Evolutionary conservation across 2,329 filamentous ascomycete genomes (phyloP), one percentile per base, ranked within the genome.

Genomic region (Onygena corvina): DNA sequence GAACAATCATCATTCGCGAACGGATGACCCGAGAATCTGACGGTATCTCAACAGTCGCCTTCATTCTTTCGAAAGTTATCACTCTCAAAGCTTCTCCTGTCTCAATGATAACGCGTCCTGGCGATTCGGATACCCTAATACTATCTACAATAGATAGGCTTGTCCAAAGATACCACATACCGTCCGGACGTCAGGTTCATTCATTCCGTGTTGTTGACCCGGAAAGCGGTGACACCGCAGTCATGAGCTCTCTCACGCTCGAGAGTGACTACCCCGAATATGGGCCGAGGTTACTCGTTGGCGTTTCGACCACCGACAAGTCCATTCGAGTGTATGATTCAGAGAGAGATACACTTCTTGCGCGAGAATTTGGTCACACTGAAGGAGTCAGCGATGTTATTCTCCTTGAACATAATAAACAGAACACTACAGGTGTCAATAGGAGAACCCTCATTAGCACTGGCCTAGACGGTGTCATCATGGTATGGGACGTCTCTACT

Each of bases 251-350:
- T 0, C 73, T 98, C 25, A 79, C 80, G 1, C 78, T 81, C 50
- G 59, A 59, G 11, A 56, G 59, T 33, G 80, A 77, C 44, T 68
- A 74, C 62, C 59, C 79, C 61, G 68, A 79, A 58, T 65, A 74
- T 53, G 66, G 76, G 66, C 72, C 74, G 7, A 77, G 81, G 23
- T 76, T 93, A 46, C 74, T 98, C 47, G 75, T 92, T 14, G 89
- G 87, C n/a, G 76, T 92, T 8, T 95, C 90, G 6, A 89, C 89
- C 58, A 94, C 86, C 0, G 92, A 98, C 65, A 98, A 96, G 63
- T 96, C 92, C 0, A 83, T 98, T 50, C 76, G 92, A 30, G 71
- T 98, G 12, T 98, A 98, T 59, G 86, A 94, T 57, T 73, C 79
- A 25, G 81, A 83, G 53, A 81, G 79, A 35, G 89, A 90, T 6